A percentile compares a stretch with the other conserved stretches of the same genome.
Evolutionary conservation across 331 rosid genomes (phyloP).

Genomic region (Malus hybrid): DNA sequence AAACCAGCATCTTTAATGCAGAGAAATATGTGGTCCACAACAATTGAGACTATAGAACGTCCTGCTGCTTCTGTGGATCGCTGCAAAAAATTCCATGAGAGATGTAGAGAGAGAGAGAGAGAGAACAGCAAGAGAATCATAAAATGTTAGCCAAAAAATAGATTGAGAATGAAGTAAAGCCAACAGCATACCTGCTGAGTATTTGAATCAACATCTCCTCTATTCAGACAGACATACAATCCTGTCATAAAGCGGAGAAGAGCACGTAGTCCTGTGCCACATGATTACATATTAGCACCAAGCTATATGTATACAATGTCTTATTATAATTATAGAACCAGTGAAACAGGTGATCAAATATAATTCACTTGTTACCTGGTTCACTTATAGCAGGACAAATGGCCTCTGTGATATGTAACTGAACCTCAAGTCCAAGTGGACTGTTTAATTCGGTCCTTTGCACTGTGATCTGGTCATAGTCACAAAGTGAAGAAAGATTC

Average conservation of each 20-base stretch:
- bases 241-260: constrained; percentile 91
- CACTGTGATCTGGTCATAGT: constrained; percentile 65
- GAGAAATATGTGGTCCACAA: constrained; percentile 89
- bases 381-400: constrained; percentile 92
- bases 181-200: constrained; percentile 50
- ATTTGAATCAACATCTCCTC: constrained; percentile 80
- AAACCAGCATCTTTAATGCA: constrained; percentile 85
- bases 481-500: constrained; percentile 19
- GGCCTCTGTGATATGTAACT: constrained; percentile 84
- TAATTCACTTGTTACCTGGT: constrained; percentile 51
- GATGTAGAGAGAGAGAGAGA: constrained; percentile 12
- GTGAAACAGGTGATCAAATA: constrained; percentile 10
- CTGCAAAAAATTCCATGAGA: constrained; percentile 43
- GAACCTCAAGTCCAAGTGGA: constrained; percentile 97
- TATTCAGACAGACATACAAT: constrained; percentile 77
- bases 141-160: constrained; percentile 5
- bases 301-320: not conserved
- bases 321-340: not conserved
- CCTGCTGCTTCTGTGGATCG: constrained; percentile 85
- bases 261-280: constrained; percentile 78
- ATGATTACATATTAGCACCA: constrained; percentile 7
- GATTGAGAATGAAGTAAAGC: constrained; percentile 13
- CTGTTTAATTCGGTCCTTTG: constrained; percentile 84
- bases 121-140: not conserved
- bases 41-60: constrained; percentile 74